Evolutionary conservation across 805 yeast species (phyloP), one percentile per base, ranked within the genome.

Genomic region (Lachancea cidri): DNA sequence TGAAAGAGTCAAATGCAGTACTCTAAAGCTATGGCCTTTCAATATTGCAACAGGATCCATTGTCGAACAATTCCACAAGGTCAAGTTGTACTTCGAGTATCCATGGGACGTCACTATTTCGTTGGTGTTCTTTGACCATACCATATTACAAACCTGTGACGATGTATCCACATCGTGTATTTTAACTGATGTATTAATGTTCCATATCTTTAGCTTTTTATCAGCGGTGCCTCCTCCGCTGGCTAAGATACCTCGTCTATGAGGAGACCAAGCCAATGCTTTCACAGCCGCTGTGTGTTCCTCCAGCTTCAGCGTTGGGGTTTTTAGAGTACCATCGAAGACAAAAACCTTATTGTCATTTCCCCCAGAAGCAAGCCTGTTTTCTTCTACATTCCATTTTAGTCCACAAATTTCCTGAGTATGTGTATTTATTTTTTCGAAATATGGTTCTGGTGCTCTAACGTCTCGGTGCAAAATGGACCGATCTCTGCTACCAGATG

Each of bases 171-270:
- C 79, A 51, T 87, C 93, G 53, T 79, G 76, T 9, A 86, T 57
- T 44, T 82, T 76, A 17, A 72, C 60, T 1, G 96, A 96, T 5
- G 83, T 85, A 34, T 81, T 65, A 0, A 95, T 83, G 60, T 89
- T 93, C 98, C 98, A 93, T 17, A 88, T 79, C 61, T 89, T 86
- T 52, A 93, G 83, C 30, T 81, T 74, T 43, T 91, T 79, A 63
- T 93, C 98, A 1, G 94, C 89, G 0, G 98, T 88, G 29, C 98
- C 98, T 15, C 98, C 98, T 13, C 98, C 98, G 1, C 93, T 77
- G 1, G 98, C 98, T 41, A 93, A 63, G 2, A 89, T 73, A 1
- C 98, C 97, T 41, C 97, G 70, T 58, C 87, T 96, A 58, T 93
- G 98, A 2, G 98, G 98, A 1, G 95, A 85, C 98, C 98, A 93